Percentiles rank a stretch among this genome's conserved stretches.
Evolutionary conservation across 2,329 filamentous ascomycete species (phyloP).

Genomic region (Colletotrichum sp.): DNA sequence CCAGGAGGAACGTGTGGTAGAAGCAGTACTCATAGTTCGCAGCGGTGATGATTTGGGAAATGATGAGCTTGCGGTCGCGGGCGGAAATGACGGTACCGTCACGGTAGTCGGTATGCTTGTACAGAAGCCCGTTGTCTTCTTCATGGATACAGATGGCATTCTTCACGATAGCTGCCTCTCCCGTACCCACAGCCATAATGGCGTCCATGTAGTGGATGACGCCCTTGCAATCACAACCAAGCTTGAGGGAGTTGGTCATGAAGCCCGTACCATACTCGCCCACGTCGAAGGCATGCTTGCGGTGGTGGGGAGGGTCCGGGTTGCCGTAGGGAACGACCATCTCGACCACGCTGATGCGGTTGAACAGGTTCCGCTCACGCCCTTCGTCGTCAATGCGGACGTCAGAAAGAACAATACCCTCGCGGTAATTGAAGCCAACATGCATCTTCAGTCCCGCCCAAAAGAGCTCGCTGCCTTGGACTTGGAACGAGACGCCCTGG

Average conservation of each 20-base stretch:
- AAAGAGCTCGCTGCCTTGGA: slow-evolving; percentile 54
- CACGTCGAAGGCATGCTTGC: slow-evolving; percentile 4
- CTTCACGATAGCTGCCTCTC: slow-evolving; percentile 72
- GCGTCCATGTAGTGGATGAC: slow-evolving; percentile 61
- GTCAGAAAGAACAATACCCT: slow-evolving; percentile 62
- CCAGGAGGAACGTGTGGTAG: slow-evolving; percentile 42
- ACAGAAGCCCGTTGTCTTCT: slow-evolving; percentile 76
- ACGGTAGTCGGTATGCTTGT: slow-evolving; percentile 79
- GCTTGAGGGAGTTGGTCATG: slow-evolving; percentile 68
- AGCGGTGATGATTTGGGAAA: slow-evolving; percentile 77
- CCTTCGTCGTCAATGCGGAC: slow-evolving; percentile 41
- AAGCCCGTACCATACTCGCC: neutral
- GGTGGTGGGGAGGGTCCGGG: neutral
- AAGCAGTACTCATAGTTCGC: slow-evolving; percentile 77
- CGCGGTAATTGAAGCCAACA: slow-evolving; percentile 53
- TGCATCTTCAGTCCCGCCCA: slow-evolving; percentile 62
- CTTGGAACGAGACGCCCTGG: slow-evolving; percentile 69
- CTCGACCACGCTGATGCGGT: slow-evolving; percentile 6
- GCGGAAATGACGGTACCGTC: slow-evolving; percentile 74
- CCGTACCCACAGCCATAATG: slow-evolving; percentile 72
- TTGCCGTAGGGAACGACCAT: slow-evolving; percentile 5
- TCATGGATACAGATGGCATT: slow-evolving; percentile 81
- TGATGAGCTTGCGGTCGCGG: slow-evolving; percentile 73
- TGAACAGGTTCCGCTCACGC: neutral
- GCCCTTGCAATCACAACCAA: slow-evolving; percentile 73